Evolutionary conservation across 495 filamentous ascomycete genomes (phyloP).

Genomic region (Pyronema omphalodes): DNA sequence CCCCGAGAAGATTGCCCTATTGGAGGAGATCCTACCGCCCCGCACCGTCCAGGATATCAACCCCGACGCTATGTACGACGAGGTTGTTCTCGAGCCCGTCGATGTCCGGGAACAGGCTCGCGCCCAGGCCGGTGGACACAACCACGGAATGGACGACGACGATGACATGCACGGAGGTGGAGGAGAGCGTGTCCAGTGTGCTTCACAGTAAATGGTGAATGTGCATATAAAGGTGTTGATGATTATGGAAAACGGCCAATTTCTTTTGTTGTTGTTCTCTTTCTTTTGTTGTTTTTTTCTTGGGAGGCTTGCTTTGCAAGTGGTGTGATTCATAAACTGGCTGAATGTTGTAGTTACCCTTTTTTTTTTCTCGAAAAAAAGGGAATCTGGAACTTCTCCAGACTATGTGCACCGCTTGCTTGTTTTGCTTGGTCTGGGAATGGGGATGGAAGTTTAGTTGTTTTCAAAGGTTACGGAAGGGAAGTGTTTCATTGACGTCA

Average conservation of each 20-base stretch:
- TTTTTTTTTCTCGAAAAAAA: too few species aligned
- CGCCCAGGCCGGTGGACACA: slow-evolving; percentile 23
- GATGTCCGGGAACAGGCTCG: slow-evolving; percentile 53
- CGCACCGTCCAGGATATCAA: slow-evolving; percentile 41
- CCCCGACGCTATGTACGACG: slow-evolving; percentile 59
- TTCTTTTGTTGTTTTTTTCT: background rate
- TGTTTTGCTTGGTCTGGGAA: background rate
- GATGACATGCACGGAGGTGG: slow-evolving; percentile 60
- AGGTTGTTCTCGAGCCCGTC: slow-evolving; percentile 63
- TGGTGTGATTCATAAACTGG: background rate
- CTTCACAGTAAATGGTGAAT: slow-evolving; percentile 57
- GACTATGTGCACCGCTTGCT: background rate
- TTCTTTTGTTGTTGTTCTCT: background rate
- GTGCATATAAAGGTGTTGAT: background rate
- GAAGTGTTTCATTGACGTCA: background rate
- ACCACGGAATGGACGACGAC: slow-evolving; percentile 56
- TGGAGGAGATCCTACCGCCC: slow-evolving; percentile 67
- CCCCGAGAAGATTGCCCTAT: slow-evolving; percentile 37
- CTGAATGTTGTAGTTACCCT: slow-evolving; percentile 1
- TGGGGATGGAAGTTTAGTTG: background rate
- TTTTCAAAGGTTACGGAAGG: background rate
- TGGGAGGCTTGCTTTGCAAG: background rate
- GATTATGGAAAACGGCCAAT: background rate
- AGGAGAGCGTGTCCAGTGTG: slow-evolving; percentile 90
- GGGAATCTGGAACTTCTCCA: background rate